These are phyloP conservation scores for Colletotrichum filicis DNA, from an alignment of 2,329 filamentous ascomycete species.

Conservation along the genomic window DNA sequence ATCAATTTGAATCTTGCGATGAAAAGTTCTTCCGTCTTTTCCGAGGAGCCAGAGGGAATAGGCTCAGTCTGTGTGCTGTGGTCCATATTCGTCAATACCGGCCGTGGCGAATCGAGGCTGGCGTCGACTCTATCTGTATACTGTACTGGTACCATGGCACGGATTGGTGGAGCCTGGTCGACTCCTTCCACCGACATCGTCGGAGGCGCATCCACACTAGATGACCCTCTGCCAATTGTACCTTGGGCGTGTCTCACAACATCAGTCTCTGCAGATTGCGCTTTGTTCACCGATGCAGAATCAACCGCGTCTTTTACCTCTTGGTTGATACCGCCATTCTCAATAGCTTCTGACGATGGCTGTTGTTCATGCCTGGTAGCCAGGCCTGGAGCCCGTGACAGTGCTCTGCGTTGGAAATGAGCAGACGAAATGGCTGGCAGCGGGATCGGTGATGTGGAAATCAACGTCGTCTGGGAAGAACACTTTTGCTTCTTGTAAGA, in stretches of 20 bases:
- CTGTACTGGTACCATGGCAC: background rate
- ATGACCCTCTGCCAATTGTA: background rate
- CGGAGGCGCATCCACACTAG: background rate
- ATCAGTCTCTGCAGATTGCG: background rate
- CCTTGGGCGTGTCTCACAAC: background rate
- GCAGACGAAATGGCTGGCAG: background rate
- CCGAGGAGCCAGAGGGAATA: background rate
- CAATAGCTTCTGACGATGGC: no score
- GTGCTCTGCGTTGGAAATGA: background rate
- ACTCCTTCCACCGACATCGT: background rate
- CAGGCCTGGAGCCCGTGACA: background rate
- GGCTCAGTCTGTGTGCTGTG: background rate
- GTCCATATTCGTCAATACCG: background rate
- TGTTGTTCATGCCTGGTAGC: background rate
- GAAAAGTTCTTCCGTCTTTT: conserved; percentile 7
- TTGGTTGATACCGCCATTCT: background rate
- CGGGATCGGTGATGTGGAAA: background rate
- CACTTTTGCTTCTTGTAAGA: conserved; percentile 6
- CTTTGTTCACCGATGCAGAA: background rate
- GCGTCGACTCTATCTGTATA: background rate
- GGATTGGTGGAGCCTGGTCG: background rate
- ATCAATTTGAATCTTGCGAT: conserved; percentile 10
- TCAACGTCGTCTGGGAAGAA: background rate
- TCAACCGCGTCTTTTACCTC: no score
- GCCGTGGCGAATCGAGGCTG: no score